Evolutionary conservation across 805 yeast genomes (phyloP).

Genomic region (Spathaspora girioi): DNA sequence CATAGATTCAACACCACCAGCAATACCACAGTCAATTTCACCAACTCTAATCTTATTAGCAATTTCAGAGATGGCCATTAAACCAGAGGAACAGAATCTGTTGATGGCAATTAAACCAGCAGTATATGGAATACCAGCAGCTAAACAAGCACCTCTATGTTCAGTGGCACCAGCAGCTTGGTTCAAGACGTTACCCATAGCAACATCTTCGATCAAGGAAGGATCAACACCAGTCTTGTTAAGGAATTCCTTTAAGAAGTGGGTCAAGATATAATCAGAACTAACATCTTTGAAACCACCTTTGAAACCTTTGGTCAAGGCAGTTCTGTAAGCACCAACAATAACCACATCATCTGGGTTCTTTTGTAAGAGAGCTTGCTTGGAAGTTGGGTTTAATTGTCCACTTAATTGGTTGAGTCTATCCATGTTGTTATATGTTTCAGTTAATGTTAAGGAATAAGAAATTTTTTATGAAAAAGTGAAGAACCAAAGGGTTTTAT

Average conservation of each 20-base stretch:
- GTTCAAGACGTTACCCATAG: slow-evolving; percentile 88
- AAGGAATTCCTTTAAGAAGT: slow-evolving; percentile 61
- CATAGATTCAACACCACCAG: slow-evolving; percentile 94
- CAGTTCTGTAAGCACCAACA: slow-evolving; percentile 87
- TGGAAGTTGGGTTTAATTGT: slow-evolving; percentile 39
- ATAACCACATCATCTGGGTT: slow-evolving; percentile 87
- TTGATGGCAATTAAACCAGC: slow-evolving; percentile 80
- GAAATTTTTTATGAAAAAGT: not conserved
- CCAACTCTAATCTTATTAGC: slow-evolving; percentile 86
- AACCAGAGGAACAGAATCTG: slow-evolving; percentile 93
- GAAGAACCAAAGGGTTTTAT: not conserved
- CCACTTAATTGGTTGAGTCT: slow-evolving; percentile 46
- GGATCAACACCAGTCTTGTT: slow-evolving; percentile 48
- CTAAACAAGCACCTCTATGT: slow-evolving; percentile 87
- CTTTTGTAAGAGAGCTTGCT: slow-evolving; percentile 46
- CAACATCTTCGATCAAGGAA: slow-evolving; percentile 71
- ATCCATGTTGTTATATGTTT: slow-evolving; percentile 25
- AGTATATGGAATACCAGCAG: slow-evolving; percentile 83
- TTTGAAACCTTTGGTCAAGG: slow-evolving; percentile 81
- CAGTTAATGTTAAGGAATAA: not conserved
- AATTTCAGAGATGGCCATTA: slow-evolving; percentile 84
- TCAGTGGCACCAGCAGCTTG: slow-evolving; percentile 93
- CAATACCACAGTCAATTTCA: slow-evolving; percentile 88
- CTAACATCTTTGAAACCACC: slow-evolving; percentile 82
- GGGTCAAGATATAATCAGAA: slow-evolving; percentile 72